Evolutionary conservation across 2,329 filamentous ascomycete genomes (phyloP).

Genomic region (Colletotrichum filicis): DNA sequence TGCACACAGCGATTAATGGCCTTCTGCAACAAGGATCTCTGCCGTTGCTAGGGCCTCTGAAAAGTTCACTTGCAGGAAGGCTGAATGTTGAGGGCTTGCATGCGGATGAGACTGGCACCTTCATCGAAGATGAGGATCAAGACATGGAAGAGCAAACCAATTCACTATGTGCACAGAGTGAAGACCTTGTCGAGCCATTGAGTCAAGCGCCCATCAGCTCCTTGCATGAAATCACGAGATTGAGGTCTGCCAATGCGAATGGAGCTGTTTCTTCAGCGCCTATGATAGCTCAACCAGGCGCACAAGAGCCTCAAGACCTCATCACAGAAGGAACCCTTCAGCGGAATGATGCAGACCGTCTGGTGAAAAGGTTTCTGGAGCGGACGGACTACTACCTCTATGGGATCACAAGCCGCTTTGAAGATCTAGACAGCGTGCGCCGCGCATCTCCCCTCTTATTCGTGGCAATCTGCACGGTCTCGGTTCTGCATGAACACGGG

Average conservation of each 20-base stretch:
- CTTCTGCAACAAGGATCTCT: neutral
- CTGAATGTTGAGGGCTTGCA: neutral
- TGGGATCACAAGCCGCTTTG: neutral
- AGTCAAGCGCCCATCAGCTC: neutral
- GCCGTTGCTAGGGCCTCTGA: neutral
- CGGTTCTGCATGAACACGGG: neutral
- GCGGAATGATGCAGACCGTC: neutral
- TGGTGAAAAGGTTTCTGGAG: neutral
- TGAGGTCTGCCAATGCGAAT: neutral
- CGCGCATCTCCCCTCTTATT: neutral
- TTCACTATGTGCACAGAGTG: neutral
- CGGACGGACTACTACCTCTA: neutral
- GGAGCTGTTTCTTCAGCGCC: neutral
- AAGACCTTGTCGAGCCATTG: neutral
- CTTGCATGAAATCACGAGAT: neutral
- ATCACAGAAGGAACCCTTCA: neutral
- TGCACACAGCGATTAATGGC: neutral
- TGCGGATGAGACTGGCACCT: neutral
- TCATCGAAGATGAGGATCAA: neutral
- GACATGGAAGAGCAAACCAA: neutral
- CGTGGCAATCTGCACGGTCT: neutral
- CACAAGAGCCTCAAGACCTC: neutral
- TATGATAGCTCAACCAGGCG: neutral
- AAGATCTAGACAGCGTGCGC: neutral
- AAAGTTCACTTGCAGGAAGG: neutral